Conservation (phyloP, 108 stramenopile genomes). For the Pinguiococcus pyrenoidosus region DNA sequence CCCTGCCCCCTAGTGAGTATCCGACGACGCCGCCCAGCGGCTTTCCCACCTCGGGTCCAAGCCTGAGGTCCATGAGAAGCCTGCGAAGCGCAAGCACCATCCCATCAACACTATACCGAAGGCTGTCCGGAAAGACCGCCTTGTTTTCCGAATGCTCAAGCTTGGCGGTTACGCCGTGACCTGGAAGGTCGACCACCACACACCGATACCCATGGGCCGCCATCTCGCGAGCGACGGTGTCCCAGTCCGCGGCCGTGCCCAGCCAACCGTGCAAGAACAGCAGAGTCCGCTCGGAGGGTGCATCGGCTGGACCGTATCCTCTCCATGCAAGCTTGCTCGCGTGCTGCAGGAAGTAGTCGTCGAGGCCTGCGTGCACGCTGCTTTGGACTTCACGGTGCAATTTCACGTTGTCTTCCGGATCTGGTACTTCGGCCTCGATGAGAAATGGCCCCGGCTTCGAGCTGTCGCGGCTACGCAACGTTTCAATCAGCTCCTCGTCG, state of each 20-base stretch:
- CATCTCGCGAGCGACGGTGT: slow-evolving; percentile 33
- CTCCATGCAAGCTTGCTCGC: no score
- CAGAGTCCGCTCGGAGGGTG: no score
- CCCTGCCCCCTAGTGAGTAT: no score
- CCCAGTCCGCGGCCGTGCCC: slow-evolving; percentile 66
- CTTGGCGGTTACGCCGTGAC: slow-evolving; percentile 46
- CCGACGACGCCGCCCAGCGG: no score
- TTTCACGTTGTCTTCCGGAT: background rate
- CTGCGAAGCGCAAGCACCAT: no score
- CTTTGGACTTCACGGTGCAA: background rate
- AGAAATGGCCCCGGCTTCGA: slow-evolving; percentile 17
- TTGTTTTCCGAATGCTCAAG: no score
- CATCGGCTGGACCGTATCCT: no score
- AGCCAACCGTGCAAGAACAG: slow-evolving; percentile 70
- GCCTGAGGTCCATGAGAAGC: no score
- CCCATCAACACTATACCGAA: no score
- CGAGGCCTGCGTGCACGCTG: slow-evolving; percentile 45
- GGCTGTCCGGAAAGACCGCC: no score
- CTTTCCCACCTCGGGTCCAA: no score
- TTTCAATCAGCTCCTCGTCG: slow-evolving; percentile 30
- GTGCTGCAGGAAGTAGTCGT: no score
- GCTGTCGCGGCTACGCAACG: slow-evolving; percentile 20
- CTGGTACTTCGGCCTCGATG: slow-evolving; percentile 48
- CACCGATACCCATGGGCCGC: slow-evolving; percentile 26
- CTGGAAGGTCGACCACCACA: slow-evolving; percentile 53